A percentile compares a stretch with the other conserved stretches of the same genome.
Evolutionary conservation across 2,329 filamentous ascomycete species (phyloP).

Genomic region (Trichophyton mentagrophytes): DNA sequence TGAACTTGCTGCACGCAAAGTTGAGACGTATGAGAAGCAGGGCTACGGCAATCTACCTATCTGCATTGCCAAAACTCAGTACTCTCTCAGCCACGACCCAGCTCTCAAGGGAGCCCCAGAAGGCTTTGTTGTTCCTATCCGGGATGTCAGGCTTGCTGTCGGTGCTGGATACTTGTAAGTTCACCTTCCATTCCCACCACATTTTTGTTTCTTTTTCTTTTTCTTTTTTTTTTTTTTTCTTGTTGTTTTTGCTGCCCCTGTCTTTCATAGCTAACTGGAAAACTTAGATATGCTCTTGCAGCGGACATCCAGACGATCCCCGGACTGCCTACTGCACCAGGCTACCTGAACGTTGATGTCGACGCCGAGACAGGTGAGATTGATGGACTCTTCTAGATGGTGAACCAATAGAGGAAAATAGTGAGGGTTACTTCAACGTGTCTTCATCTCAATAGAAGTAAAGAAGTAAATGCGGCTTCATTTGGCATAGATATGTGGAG

Average conservation of each 20-base stretch:
- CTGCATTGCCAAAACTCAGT: constrained; percentile 97
- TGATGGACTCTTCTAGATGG: constrained; percentile 67
- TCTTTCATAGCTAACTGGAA: neutral
- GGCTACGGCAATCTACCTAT: constrained; percentile 88
- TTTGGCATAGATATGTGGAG: no score
- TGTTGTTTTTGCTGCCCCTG: neutral
- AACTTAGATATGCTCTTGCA: constrained; percentile 66
- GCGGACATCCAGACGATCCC: constrained; percentile 98
- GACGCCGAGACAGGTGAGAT: constrained; percentile 74
- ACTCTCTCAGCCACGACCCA: constrained; percentile 86
- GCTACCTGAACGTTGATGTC: constrained; percentile 84
- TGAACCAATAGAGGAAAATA: neutral
- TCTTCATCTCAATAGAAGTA: neutral
- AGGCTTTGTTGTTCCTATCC: constrained; percentile 87
- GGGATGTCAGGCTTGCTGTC: constrained; percentile 85
- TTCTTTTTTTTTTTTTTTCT: neutral
- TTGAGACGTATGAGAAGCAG: constrained; percentile 85
- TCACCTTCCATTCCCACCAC: neutral
- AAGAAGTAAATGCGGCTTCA: neutral
- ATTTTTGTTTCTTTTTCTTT: neutral
- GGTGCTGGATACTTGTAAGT: constrained; percentile 82
- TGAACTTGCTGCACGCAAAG: constrained; percentile 87
- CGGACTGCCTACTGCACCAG: constrained; percentile 83
- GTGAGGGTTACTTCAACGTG: neutral
- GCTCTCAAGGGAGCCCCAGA: constrained; percentile 87